Evolutionary conservation across 1,284 basidiomycete species (phyloP).

Genomic region (Cerrena zonata): DNA sequence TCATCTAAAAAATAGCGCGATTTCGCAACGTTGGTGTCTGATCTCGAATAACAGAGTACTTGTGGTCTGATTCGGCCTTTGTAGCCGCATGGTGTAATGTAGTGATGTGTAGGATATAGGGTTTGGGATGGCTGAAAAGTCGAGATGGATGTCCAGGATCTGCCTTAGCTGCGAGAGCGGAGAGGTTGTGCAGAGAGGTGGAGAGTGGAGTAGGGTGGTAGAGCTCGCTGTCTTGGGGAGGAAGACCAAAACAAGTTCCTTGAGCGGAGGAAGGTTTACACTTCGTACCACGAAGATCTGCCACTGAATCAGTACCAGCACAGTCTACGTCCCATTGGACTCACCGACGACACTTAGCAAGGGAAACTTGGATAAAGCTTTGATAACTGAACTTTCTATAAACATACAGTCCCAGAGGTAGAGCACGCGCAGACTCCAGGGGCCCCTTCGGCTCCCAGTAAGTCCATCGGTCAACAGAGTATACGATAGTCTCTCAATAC

Average conservation of each 20-base stretch:
- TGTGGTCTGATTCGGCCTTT: too few species aligned
- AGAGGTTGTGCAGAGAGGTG: constrained; percentile 20
- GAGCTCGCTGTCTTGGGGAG: constrained; percentile 19
- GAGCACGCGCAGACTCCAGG: constrained; percentile 54
- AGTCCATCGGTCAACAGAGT: constrained; percentile 22
- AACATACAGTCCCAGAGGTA: constrained; percentile 41
- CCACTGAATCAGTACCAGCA: not conserved
- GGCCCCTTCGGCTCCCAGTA: constrained; percentile 33
- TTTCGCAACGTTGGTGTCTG: too few species aligned
- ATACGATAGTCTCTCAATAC: constrained; percentile 35
- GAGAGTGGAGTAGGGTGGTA: constrained; percentile 27
- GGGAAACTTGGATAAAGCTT: constrained; percentile 39
- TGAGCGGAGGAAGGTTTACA: constrained; percentile 28
- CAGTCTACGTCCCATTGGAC: constrained; percentile 17
- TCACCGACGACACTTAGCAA: constrained; percentile 53
- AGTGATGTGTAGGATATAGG: not conserved
- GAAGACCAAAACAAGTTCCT: constrained; percentile 15
- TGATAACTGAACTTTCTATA: constrained; percentile 38
- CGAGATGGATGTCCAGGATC: not conserved
- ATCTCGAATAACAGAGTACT: too few species aligned
- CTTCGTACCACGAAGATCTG: constrained; percentile 50
- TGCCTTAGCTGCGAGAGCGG: not conserved
- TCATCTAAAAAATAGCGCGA: too few species aligned
- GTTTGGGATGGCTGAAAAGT: not conserved
- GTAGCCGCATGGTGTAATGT: not conserved